phyloP scores from a whole-genome alignment of 2,329 filamentous ascomycete genomes.

The Xylaria sp. region DNA sequence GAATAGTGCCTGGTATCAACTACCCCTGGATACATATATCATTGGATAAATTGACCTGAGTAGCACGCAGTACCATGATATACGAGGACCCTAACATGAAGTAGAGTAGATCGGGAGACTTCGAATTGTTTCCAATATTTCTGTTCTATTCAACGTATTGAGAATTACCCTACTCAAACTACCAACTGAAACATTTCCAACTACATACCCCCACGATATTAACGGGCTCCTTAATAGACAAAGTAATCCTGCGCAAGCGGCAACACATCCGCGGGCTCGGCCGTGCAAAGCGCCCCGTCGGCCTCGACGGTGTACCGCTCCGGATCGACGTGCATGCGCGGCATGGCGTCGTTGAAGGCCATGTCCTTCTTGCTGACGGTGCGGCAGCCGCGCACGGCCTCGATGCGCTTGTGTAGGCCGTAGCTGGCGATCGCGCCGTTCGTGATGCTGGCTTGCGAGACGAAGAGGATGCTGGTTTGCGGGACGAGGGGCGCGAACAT shows the following conservation, averaged over 20 bases:
- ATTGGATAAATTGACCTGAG: too few relatives aligned
- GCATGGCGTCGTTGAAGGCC: constrained; percentile 80
- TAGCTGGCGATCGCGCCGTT: constrained; percentile 66
- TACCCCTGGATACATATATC: too few relatives aligned
- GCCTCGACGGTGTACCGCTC: constrained; percentile 86
- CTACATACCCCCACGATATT: too few relatives aligned
- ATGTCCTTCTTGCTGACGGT: constrained; percentile 77
- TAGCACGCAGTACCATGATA: too few relatives aligned
- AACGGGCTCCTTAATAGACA: constrained; percentile 53
- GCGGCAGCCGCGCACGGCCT: constrained; percentile 72
- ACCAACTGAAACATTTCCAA: too few relatives aligned
- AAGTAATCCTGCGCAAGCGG: constrained; percentile 75
- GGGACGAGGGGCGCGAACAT: constrained; percentile 80
- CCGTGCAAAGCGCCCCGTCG: constrained; percentile 67
- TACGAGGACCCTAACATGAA: too few relatives aligned
- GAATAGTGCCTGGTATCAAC: too few relatives aligned
- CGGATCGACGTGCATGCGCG: constrained; percentile 85
- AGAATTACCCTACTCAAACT: too few relatives aligned
- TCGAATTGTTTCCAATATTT: too few relatives aligned
- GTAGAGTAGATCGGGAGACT: too few relatives aligned
- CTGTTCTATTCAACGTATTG: too few relatives aligned
- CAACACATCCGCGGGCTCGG: constrained; percentile 64
- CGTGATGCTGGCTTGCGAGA: constrained; percentile 66
- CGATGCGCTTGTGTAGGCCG: constrained; percentile 70
- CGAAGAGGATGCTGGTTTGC: constrained; percentile 71